phyloP scores from a whole-genome alignment of 1,284 basidiomycete genomes.

The Pisolithus thermaeus region DNA sequence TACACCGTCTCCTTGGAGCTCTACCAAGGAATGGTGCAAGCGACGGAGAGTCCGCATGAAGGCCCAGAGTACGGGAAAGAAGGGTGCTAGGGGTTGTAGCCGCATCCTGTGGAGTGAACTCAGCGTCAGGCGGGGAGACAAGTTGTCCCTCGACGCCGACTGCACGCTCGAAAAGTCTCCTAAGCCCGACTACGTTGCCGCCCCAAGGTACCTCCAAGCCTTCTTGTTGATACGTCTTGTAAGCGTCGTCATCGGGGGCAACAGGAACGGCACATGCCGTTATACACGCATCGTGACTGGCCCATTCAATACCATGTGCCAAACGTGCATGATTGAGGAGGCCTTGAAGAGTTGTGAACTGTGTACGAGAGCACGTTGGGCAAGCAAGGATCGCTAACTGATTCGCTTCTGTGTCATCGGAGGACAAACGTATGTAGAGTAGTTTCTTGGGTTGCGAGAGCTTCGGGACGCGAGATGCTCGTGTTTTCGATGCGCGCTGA shows the following conservation, averaged over 20 bases:
- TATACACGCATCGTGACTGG: conserved; percentile 71
- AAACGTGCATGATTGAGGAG: conserved; percentile 71
- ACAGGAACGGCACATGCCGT: conserved; percentile 52
- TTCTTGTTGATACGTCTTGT: conserved; percentile 48
- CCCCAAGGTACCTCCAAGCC: conserved; percentile 47
- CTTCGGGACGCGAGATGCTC: conserved; percentile 30
- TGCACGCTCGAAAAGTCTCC: conserved; percentile 63
- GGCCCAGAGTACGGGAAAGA: conserved; percentile 57
- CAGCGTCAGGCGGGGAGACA: conserved; percentile 7
- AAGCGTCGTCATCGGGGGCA: conserved; percentile 34
- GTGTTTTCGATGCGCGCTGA: conserved; percentile 29
- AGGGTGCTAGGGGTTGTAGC: conserved; percentile 29
- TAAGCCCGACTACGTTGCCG: conserved; percentile 40
- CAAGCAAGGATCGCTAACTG: conserved; percentile 49
- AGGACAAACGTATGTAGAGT: conserved; percentile 37
- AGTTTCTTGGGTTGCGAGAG: conserved; percentile 36
- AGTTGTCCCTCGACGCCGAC: conserved; percentile 41
- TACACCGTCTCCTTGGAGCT: conserved; percentile 47
- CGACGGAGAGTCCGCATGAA: conserved; percentile 64
- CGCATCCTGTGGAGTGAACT: conserved; percentile 1
- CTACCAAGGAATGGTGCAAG: conserved; percentile 68
- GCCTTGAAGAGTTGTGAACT: conserved; percentile 71
- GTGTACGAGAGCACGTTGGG: conserved; percentile 52
- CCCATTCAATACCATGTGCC: conserved; percentile 61
- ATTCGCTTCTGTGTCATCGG: conserved; percentile 25